Base-by-base conservation (phyloP, 345 rosid genomes). In the Linum usitatissimum region DNA sequence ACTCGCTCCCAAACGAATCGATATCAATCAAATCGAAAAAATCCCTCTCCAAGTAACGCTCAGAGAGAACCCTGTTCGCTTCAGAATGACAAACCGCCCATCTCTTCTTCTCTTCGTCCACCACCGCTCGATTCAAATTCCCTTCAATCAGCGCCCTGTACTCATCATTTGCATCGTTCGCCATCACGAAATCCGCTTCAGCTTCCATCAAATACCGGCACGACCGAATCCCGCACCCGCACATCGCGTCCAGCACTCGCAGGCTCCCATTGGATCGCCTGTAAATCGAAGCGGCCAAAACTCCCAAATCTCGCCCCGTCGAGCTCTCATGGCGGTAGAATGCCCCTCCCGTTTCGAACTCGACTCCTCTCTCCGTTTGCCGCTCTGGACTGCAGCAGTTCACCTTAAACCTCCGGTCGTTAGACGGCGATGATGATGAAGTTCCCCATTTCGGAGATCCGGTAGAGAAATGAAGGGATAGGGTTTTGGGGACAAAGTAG, bases 1-100 rank as follows among this genome's bases (percentile, higher is more conserved):
- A 82, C 14, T 89, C 88, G 53, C 95, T 89, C 69, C 98, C 98
- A 60, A 92, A 92, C n/a, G 98, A 89, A 75, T 92, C 95, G 17
- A 92, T 70, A 10, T 92, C 96, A 70, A 92, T 83, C 79, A 85
- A 77, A 66, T 92, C 98, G 53, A 81, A 89, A 64, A 86, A 87
- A 70, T 92, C 93, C 53, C 75, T 84, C 60, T 81, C 72, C 78
- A 89, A 68, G 59, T 84, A 92, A 58, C 89, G 70, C 49, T 89
- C 91, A 0, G 77, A 81, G 78, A 89, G 69, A 9, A 81, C 71
- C 42, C 90, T 78, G 64, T 81, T 87, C 8, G 98, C 96, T 48
- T 86, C 88, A 30, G 63, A 48, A 78, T 87, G 94, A 10, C 82
- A 73, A 15, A 89, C 83, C 0, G 49, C 78, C 96, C 98, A 92